Conservation (phyloP, 2,329 filamentous ascomycete species). For the Penicillium hesseltinei region DNA sequence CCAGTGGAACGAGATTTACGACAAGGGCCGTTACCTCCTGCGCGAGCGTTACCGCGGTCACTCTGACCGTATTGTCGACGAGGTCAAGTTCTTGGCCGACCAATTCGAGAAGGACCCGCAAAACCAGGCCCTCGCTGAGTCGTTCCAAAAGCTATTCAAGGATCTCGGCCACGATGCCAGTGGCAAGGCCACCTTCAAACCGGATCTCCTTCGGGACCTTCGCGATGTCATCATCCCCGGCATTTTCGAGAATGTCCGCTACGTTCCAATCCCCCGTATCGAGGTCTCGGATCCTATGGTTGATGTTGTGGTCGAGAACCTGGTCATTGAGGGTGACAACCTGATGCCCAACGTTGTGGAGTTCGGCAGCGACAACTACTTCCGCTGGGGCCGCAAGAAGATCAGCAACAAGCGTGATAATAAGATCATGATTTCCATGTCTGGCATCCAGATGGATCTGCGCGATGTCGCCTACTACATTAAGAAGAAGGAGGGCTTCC, state of each 20-base stretch:
- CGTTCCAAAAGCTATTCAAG: slow-evolving; percentile 79
- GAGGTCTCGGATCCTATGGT: slow-evolving; percentile 83
- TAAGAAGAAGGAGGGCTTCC: slow-evolving; percentile 93
- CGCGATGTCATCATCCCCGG: slow-evolving; percentile 81
- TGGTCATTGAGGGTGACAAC: slow-evolving; percentile 95
- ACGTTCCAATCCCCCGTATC: slow-evolving; percentile 89
- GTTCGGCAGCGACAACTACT: slow-evolving; percentile 87
- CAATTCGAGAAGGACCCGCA: slow-evolving; percentile 87
- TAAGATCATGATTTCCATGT: slow-evolving; percentile 77
- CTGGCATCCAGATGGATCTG: slow-evolving; percentile 89
- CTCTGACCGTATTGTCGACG: slow-evolving; percentile 81
- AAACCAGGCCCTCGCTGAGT: slow-evolving; percentile 75
- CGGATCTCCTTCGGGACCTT: slow-evolving; percentile 84
- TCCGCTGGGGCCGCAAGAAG: slow-evolving; percentile 90
- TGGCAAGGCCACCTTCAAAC: slow-evolving; percentile 87
- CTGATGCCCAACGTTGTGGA: slow-evolving; percentile 91
- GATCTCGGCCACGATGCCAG: slow-evolving; percentile 85
- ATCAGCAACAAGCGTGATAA: slow-evolving; percentile 78
- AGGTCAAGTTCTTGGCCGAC: slow-evolving; percentile 82
- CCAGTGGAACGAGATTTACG: slow-evolving; percentile 82
- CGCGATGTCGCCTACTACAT: slow-evolving; percentile 88
- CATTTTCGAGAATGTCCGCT: slow-evolving; percentile 79
- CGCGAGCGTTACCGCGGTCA: slow-evolving; percentile 84
- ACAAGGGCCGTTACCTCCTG: slow-evolving; percentile 80
- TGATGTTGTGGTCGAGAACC: slow-evolving; percentile 88